phyloP scores from a whole-genome alignment of 2,329 filamentous ascomycete species.

The Hypocrella siamensis region DNA sequence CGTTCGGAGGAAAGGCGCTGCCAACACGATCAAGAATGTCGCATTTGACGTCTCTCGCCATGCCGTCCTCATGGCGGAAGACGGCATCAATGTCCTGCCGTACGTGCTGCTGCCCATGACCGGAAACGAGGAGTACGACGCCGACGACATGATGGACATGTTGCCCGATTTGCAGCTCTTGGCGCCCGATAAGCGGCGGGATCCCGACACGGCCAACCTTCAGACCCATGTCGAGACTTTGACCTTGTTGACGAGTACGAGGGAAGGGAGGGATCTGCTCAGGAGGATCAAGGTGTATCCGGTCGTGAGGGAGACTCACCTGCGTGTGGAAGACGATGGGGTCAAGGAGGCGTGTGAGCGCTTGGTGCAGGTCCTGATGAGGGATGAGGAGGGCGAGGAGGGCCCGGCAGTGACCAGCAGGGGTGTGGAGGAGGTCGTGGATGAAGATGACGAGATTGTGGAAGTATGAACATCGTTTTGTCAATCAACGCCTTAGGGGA shows the following conservation, averaged over 20 bases:
- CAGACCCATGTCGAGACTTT: slow-evolving; percentile 83
- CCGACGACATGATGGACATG: slow-evolving; percentile 78
- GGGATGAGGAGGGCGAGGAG: slow-evolving; percentile 46
- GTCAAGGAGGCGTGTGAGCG: slow-evolving; percentile 78
- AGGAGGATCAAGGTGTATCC: slow-evolving; percentile 73
- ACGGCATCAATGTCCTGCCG: slow-evolving; percentile 66
- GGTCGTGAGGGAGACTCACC: slow-evolving; percentile 73
- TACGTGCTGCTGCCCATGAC: slow-evolving; percentile 82
- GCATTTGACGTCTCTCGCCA: slow-evolving; percentile 71
- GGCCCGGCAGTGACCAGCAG: slow-evolving; percentile 23
- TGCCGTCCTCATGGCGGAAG: slow-evolving; percentile 50
- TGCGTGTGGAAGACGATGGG: slow-evolving; percentile 59
- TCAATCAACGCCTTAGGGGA: too few relatives aligned
- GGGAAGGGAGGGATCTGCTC: slow-evolving; percentile 58
- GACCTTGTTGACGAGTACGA: slow-evolving; percentile 65
- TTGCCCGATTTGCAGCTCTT: slow-evolving; percentile 79
- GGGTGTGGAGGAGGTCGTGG: slow-evolving; percentile 26
- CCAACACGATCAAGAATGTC: slow-evolving; percentile 86
- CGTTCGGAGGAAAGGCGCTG: slow-evolving; percentile 83
- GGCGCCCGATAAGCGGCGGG: slow-evolving; percentile 76
- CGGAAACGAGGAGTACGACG: slow-evolving; percentile 73
- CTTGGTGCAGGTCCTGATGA: slow-evolving; percentile 75
- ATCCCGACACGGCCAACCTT: slow-evolving; percentile 60
- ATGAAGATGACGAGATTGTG: slow-evolving; percentile 38
- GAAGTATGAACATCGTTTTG: slow-evolving; percentile 25